Conservation (phyloP, 2,329 filamentous ascomycete genomes). For the Fusarium sp. region DNA sequence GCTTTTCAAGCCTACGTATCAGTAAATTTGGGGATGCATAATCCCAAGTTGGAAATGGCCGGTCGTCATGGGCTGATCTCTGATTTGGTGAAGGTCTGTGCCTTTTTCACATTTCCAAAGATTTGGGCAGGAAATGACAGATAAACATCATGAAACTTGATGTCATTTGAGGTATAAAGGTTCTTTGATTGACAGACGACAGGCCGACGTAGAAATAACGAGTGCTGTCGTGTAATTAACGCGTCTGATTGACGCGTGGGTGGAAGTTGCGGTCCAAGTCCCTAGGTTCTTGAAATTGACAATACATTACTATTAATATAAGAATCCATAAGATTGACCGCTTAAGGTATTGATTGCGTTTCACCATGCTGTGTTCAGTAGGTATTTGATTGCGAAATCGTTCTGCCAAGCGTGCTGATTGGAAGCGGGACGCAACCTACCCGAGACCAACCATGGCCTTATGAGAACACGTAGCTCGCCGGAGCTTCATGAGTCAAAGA, state of each 20-base stretch:
- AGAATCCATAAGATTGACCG: too few relatives aligned
- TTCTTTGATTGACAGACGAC: not conserved
- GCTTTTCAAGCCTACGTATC: not conserved
- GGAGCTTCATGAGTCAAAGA: too few relatives aligned
- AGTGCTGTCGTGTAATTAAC: not conserved
- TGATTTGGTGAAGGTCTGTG: not conserved
- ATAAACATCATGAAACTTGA: not conserved
- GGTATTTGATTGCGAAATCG: not conserved
- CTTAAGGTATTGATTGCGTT: too few relatives aligned
- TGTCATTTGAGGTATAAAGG: not conserved
- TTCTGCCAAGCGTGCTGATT: too few relatives aligned
- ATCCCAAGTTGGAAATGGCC: not conserved
- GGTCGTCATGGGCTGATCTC: not conserved
- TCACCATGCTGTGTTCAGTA: not conserved
- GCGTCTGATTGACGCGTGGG: not conserved
- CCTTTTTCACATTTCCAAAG: not conserved
- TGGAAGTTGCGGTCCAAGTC: not conserved
- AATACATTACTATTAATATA: too few relatives aligned
- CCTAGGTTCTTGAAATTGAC: too few relatives aligned
- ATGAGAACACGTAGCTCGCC: too few relatives aligned
- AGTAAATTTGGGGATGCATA: not conserved
- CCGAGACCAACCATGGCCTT: too few relatives aligned
- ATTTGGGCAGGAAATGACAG: not conserved
- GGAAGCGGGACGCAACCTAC: too few relatives aligned
- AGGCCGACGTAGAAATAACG: not conserved